Evolutionary conservation across 176 grass and related monocot species (phyloP).

Genomic region (Lolium rigidum): DNA sequence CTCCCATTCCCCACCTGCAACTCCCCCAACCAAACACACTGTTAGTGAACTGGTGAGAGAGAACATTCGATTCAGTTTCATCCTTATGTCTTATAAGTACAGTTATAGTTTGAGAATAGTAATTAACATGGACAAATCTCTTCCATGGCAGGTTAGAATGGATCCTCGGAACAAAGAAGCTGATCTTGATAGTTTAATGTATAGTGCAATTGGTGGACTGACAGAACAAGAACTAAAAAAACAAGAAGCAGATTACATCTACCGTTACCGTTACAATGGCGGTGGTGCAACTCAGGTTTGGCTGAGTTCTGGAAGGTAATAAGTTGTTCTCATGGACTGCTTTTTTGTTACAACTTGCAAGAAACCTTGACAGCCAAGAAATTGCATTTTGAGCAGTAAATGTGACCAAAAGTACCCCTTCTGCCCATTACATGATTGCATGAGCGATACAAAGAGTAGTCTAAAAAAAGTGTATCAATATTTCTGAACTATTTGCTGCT

Average conservation of each 20-base stretch:
- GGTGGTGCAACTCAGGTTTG: constrained; percentile 99
- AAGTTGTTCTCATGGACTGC: constrained; percentile 23
- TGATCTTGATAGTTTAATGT: constrained; percentile 79
- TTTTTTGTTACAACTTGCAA: constrained; percentile 23
- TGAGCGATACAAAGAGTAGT: not conserved
- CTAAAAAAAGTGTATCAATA: not conserved
- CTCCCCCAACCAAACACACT: too few species aligned
- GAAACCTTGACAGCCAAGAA: constrained; percentile 28
- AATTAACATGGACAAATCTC: not conserved
- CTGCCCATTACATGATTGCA: not conserved
- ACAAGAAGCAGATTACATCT: constrained; percentile 96
- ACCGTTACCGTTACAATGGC: constrained; percentile 92
- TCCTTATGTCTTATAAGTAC: not conserved
- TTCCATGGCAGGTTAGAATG: constrained; percentile 87
- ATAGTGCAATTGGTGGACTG: constrained; percentile 64
- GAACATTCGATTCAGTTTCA: constrained; percentile 22
- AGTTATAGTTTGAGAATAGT: constrained; percentile 20
- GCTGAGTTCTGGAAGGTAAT: constrained; percentile 98
- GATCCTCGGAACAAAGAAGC: constrained; percentile 91
- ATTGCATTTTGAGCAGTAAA: not conserved
- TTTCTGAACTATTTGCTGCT: constrained; percentile 20
- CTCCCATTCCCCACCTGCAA: too few species aligned
- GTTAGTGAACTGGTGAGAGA: not conserved
- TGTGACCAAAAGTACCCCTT: constrained; percentile 2
- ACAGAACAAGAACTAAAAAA: constrained; percentile 90